A percentile compares a stretch with the other conserved stretches of the same genome.
phyloP scores from a whole-genome alignment of 148 eudicot genomes.

The Camellia lanceoleosa region DNA sequence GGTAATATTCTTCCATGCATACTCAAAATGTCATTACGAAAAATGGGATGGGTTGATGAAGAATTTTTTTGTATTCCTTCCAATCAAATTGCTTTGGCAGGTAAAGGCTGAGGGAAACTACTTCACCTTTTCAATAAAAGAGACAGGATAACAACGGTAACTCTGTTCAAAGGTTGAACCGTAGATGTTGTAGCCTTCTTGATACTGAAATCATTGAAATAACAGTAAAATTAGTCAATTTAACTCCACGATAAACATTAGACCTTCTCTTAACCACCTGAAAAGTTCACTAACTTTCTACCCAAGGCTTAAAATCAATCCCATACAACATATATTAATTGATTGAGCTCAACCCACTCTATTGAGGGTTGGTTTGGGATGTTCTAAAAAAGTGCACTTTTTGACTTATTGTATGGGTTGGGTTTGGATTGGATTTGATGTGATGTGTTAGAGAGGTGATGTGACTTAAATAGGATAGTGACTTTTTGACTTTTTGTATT shows the following conservation, averaged over 20 bases:
- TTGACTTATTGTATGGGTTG: too few relatives aligned
- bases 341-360: background rate
- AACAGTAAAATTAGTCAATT: background rate
- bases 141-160: constrained; percentile 26
- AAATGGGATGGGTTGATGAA: background rate
- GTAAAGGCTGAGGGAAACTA: background rate
- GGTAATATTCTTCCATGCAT: background rate
- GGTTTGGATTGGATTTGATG: too few relatives aligned
- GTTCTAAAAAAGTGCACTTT: too few relatives aligned
- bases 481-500: too few relatives aligned
- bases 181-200: background rate
- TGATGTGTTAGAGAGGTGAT: too few relatives aligned
- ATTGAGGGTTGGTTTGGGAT: too few relatives aligned
- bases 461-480: too few relatives aligned
- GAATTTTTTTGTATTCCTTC: background rate
- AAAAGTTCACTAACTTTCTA: background rate
- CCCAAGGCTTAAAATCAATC: background rate
- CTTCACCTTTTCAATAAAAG: constrained; percentile 22
- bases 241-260: background rate
- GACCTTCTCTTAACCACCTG: constrained; percentile 1
- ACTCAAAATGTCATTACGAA: background rate
- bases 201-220: background rate
- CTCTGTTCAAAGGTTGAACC: constrained; percentile 22
- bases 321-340: background rate
- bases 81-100: background rate